These are phyloP conservation scores for Colletotrichum scovillei DNA, from an alignment of 2,329 filamentous ascomycete species.

Conservation along the genomic window DNA sequence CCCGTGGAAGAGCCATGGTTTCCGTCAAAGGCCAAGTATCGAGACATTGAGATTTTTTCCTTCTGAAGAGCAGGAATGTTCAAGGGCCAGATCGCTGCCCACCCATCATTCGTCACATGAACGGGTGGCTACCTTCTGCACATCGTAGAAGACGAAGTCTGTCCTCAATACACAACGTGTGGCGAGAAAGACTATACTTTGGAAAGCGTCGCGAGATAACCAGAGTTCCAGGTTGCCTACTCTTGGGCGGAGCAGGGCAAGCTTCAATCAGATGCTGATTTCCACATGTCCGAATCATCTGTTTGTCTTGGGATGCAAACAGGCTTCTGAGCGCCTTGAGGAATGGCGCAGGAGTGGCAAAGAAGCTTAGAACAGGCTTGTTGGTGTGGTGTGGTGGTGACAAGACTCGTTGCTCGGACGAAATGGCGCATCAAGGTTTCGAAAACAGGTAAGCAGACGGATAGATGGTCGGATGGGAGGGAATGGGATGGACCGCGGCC, in stretches of 20 bases:
- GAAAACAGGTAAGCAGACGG: constrained; percentile 23
- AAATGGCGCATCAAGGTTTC: constrained; percentile 21
- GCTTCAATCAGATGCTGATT: not conserved
- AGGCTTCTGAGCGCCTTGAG: not conserved
- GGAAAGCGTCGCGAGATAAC: no score
- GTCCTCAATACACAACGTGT: not conserved
- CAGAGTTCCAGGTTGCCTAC: not conserved
- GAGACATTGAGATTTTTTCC: not conserved
- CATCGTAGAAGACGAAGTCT: not conserved
- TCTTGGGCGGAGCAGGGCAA: not conserved
- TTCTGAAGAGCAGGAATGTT: not conserved
- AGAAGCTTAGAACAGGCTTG: not conserved
- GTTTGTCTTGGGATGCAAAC: not conserved
- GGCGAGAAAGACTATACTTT: no score
- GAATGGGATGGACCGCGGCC: constrained; percentile 27
- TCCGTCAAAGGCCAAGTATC: not conserved
- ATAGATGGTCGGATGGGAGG: constrained; percentile 5
- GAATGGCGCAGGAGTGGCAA: not conserved
- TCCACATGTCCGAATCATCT: not conserved
- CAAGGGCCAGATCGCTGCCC: not conserved
- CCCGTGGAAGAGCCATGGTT: not conserved
- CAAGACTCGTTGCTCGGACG: constrained; percentile 22
- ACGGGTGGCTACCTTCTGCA: not conserved
- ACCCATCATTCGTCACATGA: not conserved
- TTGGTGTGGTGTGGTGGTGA: constrained; percentile 2